Evolutionary conservation across 768 basidiomycete species (phyloP).

Genomic region (Melanogaster broomeanus): DNA sequence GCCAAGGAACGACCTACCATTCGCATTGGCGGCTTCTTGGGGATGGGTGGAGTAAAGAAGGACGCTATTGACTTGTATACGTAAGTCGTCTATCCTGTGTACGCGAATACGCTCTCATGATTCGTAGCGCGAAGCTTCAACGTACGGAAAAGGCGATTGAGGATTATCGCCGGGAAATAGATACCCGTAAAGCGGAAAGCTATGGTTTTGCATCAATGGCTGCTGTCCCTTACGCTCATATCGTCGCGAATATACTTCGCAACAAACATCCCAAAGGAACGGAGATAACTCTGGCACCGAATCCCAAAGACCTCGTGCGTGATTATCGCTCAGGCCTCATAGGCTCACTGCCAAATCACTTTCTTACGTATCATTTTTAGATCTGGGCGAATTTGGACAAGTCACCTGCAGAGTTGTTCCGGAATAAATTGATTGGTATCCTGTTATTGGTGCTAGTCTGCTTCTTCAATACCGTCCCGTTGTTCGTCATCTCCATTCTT

Average conservation of each 20-base stretch:
- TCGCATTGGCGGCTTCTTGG: slow-evolving; percentile 74
- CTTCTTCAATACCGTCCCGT: slow-evolving; percentile 93
- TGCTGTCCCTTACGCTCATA: slow-evolving; percentile 84
- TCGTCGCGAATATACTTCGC: slow-evolving; percentile 71
- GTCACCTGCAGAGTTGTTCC: slow-evolving; percentile 61
- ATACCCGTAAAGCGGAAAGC: slow-evolving; percentile 77
- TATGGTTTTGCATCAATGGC: slow-evolving; percentile 94
- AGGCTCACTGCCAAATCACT: neutral
- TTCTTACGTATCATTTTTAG: slow-evolving; percentile 34
- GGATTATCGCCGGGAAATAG: slow-evolving; percentile 70
- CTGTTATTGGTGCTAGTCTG: slow-evolving; percentile 75
- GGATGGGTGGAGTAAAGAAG: slow-evolving; percentile 80
- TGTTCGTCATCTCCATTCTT: slow-evolving; percentile 86
- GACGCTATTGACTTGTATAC: slow-evolving; percentile 96
- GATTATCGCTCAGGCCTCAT: neutral
- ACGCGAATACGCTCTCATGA: slow-evolving; percentile 3
- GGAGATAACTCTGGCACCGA: slow-evolving; percentile 73
- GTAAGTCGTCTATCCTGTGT: slow-evolving; percentile 44
- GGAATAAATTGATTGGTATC: slow-evolving; percentile 77
- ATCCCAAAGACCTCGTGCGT: slow-evolving; percentile 85
- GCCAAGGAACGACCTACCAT: slow-evolving; percentile 83
- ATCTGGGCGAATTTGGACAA: slow-evolving; percentile 91
- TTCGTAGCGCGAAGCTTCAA: slow-evolving; percentile 41
- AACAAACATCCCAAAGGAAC: slow-evolving; percentile 76
- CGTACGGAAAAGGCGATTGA: slow-evolving; percentile 77